Base-by-base conservation (phyloP, 2,329 filamentous ascomycete genomes). In the Cercospora sp. region DNA sequence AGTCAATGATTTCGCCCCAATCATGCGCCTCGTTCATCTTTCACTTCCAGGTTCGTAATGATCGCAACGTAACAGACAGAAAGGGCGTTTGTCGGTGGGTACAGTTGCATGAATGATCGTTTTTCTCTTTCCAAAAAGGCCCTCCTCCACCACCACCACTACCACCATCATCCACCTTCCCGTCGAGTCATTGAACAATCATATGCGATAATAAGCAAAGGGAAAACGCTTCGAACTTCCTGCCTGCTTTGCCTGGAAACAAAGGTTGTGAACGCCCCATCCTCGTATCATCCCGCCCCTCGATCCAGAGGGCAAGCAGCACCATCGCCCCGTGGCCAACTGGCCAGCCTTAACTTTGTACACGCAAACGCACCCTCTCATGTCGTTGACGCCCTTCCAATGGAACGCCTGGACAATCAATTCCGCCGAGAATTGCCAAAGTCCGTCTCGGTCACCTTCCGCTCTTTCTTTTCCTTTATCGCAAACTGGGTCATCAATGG, bases 401-500 rank as follows among this genome's bases (percentile, higher is more conserved):
- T 58, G 34, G 61, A 66, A 55, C 37, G 57, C 51, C 65, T 61
- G 45, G 45, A 68, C 24, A 26, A 71, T 69, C 59, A 72, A 65
- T 70, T 71, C 67, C 70, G 65, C 34, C 68, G 55, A 21, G 71
- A 72, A 13, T 70, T 65, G 24, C 77, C 77, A 69, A 79, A 79
- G 64, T 79, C 77, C 62, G 77, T 77, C 66, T 79, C 77, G 9
- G 70, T 72, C 45, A 70, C 70, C 70, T 79, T 80, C 18, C 77
- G 76, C 70, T 94, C 92, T 82, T 95, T 96, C 75, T 91, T 88
- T 43, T 89, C 87, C 83, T 97, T 97, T 83, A 97, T 90, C 74
- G 91, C 88, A 80, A 97, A 96, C 79, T 97, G 91, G 63, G 91
- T 90, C 85, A 94, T 90, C 77, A 97, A 88, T 77, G 94, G 92